Conservation (phyloP, 305 asterid species). For the Solanum chacoense region DNA sequence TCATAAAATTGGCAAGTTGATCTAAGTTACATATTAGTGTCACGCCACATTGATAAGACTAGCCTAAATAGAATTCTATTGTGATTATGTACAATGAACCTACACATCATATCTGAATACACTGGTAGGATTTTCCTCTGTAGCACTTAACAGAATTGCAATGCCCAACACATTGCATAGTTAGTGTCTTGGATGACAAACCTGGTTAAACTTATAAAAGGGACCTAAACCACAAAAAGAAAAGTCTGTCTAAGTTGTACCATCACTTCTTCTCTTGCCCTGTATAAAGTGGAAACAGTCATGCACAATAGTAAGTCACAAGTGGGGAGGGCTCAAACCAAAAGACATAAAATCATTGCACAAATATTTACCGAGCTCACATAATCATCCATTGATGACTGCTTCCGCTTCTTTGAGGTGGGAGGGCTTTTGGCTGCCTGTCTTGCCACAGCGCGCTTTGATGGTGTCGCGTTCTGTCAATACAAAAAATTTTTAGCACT, state of each 20-base stretch:
- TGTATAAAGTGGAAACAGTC: conserved; percentile 12
- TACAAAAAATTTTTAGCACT: background rate
- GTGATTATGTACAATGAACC: background rate
- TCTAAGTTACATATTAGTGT: background rate
- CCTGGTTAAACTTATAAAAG: background rate
- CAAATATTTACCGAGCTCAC: conserved; percentile 48
- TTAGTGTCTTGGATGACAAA: background rate
- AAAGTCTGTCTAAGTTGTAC: background rate
- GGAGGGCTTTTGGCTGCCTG: conserved; percentile 84
- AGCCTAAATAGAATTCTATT: background rate
- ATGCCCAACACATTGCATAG: background rate
- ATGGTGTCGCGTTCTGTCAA: conserved; percentile 50
- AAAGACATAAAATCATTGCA: background rate
- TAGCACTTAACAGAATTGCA: background rate
- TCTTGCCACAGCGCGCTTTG: conserved; percentile 64
- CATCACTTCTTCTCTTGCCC: conserved; percentile 77
- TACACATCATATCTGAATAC: background rate
- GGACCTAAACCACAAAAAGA: background rate
- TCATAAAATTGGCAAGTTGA: background rate
- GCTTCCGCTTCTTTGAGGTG: conserved; percentile 63
- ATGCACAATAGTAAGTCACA: background rate
- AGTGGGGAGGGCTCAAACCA: background rate
- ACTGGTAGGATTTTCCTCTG: background rate
- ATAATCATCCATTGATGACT: conserved; percentile 67
- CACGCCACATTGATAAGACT: background rate